A percentile compares a stretch with the other conserved stretches of the same genome.
phyloP scores from a whole-genome alignment of 805 yeast genomes.

The Schwanniomyces sp. region DNA sequence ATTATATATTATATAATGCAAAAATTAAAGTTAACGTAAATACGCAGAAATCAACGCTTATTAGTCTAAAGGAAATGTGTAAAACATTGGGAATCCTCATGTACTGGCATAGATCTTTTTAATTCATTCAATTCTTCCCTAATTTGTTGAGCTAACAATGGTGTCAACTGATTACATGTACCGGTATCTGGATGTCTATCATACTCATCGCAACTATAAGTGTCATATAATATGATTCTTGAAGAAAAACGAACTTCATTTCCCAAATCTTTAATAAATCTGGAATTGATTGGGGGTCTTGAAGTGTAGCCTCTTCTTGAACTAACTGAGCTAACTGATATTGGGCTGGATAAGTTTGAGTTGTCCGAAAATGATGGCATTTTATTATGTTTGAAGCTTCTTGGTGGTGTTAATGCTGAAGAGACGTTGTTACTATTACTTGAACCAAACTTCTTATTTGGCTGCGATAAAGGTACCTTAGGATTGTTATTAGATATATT shows the following conservation, averaged over 20 bases:
- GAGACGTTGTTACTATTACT: neutral
- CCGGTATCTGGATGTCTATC: conserved; percentile 93
- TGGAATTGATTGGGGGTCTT: neutral
- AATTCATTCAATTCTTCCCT: conserved; percentile 80
- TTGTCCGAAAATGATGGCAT: conserved; percentile 28
- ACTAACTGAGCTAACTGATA: conserved; percentile 30
- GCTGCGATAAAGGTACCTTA: neutral
- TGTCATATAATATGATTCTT: conserved; percentile 79
- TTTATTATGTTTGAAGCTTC: conserved; percentile 28
- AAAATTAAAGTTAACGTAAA: neutral
- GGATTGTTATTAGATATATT: neutral
- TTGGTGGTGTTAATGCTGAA: conserved; percentile 16
- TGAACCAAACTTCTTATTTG: conserved; percentile 2
- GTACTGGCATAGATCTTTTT: conserved; percentile 81
- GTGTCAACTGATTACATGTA: conserved; percentile 89
- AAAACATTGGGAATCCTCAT: conserved; percentile 71
- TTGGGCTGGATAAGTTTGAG: conserved; percentile 26
- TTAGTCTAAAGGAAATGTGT: conserved; percentile 76
- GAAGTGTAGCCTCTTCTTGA: conserved; percentile 14
- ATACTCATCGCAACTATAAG: conserved; percentile 79
- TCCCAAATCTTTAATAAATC: conserved; percentile 2
- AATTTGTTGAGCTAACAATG: conserved; percentile 80
- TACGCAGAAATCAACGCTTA: neutral
- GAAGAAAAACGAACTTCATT: conserved; percentile 68
- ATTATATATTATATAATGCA: conserved; percentile 1